A percentile compares a stretch with the other conserved stretches of the same genome.
phyloP scores from a whole-genome alignment of 2,329 filamentous ascomycete species.

The Xylaria sp. region DNA sequence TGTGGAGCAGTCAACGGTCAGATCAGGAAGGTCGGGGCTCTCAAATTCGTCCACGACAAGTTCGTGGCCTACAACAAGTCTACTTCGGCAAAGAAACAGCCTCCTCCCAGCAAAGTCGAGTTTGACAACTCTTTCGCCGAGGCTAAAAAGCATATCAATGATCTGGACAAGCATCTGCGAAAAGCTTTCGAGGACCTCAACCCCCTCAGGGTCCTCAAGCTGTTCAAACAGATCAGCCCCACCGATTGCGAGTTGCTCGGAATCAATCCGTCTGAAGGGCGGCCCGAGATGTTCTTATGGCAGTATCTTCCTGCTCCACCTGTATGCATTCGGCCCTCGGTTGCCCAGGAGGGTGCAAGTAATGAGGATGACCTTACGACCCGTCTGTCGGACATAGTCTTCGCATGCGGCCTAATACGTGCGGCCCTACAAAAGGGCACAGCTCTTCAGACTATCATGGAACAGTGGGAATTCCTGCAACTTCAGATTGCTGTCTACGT shows the following conservation, averaged over 20 bases:
- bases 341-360: constrained; percentile 88
- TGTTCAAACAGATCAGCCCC: constrained; percentile 85
- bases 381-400: constrained; percentile 94
- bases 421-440: constrained; percentile 82
- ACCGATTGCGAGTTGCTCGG: constrained; percentile 90
- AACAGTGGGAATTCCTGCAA: constrained; percentile 97
- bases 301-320: constrained; percentile 93
- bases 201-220: constrained; percentile 81
- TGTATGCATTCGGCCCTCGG: constrained; percentile 90
- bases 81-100: constrained; percentile 79
- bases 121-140: constrained; percentile 86
- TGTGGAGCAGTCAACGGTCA: constrained; percentile 85
- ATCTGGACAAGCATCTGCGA: constrained; percentile 86
- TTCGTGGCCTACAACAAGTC: constrained; percentile 88
- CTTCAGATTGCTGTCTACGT: constrained; percentile 97
- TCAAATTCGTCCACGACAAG: constrained; percentile 94
- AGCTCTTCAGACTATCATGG: constrained; percentile 87
- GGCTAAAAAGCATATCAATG: constrained; percentile 75
- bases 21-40: constrained; percentile 87
- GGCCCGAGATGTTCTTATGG: constrained; percentile 98
- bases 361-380: constrained; percentile 97
- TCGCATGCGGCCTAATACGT: constrained; percentile 85
- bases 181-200: constrained; percentile 96
- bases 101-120: constrained; percentile 77
- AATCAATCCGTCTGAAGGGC: constrained; percentile 80